These are phyloP conservation scores for Verticillium longisporum DNA, from an alignment of 2,329 filamentous ascomycete genomes.

Conservation along the genomic window DNA sequence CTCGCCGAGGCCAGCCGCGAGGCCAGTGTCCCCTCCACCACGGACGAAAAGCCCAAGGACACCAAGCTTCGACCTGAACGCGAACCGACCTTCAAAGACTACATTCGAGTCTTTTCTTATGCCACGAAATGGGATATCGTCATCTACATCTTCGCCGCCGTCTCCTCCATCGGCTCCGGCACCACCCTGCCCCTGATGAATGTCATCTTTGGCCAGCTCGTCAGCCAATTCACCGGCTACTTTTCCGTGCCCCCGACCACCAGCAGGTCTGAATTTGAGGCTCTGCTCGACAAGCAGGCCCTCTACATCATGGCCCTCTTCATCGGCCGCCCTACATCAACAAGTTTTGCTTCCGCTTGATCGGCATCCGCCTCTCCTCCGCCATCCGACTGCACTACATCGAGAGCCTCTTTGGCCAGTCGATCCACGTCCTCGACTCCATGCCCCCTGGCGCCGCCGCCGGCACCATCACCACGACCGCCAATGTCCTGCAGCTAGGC, in stretches of 20 bases:
- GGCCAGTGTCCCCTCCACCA: not conserved
- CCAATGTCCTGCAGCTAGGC: slow-evolving; percentile 57
- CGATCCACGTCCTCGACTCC: slow-evolving; percentile 61
- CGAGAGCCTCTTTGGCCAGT: slow-evolving; percentile 54
- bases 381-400: slow-evolving; percentile 60
- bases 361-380: slow-evolving; percentile 55
- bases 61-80: slow-evolving; percentile 33
- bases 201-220: slow-evolving; percentile 29
- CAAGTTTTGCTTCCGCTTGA: slow-evolving; percentile 55
- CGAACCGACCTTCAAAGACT: slow-evolving; percentile 38
- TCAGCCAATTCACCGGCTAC: slow-evolving; percentile 41
- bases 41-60: slow-evolving; percentile 22
- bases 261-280: slow-evolving; percentile 30
- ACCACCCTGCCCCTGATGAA: slow-evolving; percentile 54
- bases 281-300: slow-evolving; percentile 35
- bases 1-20: not conserved
- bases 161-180: slow-evolving; percentile 46
- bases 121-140: slow-evolving; percentile 43
- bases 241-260: slow-evolving; percentile 24
- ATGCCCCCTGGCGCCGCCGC: slow-evolving; percentile 56
- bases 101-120: slow-evolving; percentile 46
- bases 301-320: slow-evolving; percentile 68
- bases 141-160: slow-evolving; percentile 36
- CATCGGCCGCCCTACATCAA: slow-evolving; percentile 58
- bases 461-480: slow-evolving; percentile 55